These are phyloP conservation scores for Pseudogymnoascus sp. DNA, from an alignment of 2,329 filamentous ascomycete species.

Conservation along the genomic window DNA sequence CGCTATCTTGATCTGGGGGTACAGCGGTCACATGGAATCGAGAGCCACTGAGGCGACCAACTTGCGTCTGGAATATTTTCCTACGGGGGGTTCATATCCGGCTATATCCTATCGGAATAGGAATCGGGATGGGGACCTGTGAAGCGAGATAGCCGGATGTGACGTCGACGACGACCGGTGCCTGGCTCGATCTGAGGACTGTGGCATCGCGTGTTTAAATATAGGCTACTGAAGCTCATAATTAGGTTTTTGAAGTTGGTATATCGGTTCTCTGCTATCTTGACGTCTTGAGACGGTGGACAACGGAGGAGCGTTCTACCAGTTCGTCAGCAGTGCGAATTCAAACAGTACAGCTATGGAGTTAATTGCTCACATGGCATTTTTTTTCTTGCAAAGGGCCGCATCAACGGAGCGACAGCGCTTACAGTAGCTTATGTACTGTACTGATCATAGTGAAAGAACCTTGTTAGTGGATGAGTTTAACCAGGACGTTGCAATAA, in stretches of 20 bases:
- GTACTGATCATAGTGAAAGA: neutral
- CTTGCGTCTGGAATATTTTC: neutral
- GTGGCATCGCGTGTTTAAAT: neutral
- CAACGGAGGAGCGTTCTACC: neutral
- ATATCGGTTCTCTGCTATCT: neutral
- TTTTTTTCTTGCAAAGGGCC: neutral
- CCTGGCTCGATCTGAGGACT: neutral
- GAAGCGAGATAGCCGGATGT: neutral
- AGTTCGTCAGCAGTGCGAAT: neutral
- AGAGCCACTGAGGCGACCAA: neutral
- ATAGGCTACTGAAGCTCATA: neutral
- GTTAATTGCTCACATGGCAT: neutral
- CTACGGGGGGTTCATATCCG: neutral
- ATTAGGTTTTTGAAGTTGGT: neutral
- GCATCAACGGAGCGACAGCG: neutral
- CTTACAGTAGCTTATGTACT: neutral
- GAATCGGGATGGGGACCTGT: neutral
- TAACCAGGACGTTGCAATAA: constrained; percentile 3
- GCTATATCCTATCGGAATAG: neutral
- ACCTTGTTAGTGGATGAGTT: neutral
- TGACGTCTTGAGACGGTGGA: neutral
- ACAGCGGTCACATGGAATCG: neutral
- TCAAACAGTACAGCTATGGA: neutral
- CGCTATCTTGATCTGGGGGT: neutral
- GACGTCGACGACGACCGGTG: neutral